Evolutionary conservation across 2,329 filamentous ascomycete species (phyloP).

Genomic region (Fusarium caatingaense): DNA sequence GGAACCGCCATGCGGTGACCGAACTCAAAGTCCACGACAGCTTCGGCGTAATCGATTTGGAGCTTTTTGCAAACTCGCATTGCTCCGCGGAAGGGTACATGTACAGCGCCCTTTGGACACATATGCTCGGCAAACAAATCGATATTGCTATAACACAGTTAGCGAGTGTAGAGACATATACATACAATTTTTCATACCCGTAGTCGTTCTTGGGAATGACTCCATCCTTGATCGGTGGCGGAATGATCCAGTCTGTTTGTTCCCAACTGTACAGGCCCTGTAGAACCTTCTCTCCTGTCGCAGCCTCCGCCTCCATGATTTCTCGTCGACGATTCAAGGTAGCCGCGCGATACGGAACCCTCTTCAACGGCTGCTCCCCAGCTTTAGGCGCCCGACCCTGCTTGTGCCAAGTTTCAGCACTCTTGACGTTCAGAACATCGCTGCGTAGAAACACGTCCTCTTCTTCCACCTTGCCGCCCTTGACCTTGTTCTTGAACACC

Average conservation of each 20-base stretch:
- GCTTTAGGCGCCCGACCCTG: slow-evolving; percentile 82
- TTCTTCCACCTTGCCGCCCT: slow-evolving; percentile 76
- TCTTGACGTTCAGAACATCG: slow-evolving; percentile 88
- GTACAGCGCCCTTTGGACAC: slow-evolving; percentile 85
- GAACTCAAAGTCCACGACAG: slow-evolving; percentile 96
- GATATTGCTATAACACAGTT: slow-evolving; percentile 71
- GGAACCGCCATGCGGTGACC: slow-evolving; percentile 94
- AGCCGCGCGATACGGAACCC: slow-evolving; percentile 89
- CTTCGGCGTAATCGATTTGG: slow-evolving; percentile 89
- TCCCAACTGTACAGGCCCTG: slow-evolving; percentile 86
- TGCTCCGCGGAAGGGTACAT: slow-evolving; percentile 82
- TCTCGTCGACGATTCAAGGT: slow-evolving; percentile 89
- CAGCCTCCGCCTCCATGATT: slow-evolving; percentile 84
- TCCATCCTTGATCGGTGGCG: slow-evolving; percentile 84
- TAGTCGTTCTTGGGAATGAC: slow-evolving; percentile 94
- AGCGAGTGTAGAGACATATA: slow-evolving; percentile 21
- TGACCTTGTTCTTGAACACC: slow-evolving; percentile 78
- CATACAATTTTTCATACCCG: slow-evolving; percentile 59
- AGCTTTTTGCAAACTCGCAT: slow-evolving; percentile 85
- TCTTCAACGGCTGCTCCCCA: slow-evolving; percentile 82
- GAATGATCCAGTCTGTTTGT: slow-evolving; percentile 97
- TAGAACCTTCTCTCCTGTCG: slow-evolving; percentile 83
- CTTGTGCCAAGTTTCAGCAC: slow-evolving; percentile 97
- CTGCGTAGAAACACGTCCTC: slow-evolving; percentile 84
- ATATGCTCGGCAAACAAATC: slow-evolving; percentile 95